Percentiles rank a stretch among this genome's conserved stretches.
Conservation (phyloP, 805 yeast genomes). For the Wickerhamomyces subpelliculosus region DNA sequence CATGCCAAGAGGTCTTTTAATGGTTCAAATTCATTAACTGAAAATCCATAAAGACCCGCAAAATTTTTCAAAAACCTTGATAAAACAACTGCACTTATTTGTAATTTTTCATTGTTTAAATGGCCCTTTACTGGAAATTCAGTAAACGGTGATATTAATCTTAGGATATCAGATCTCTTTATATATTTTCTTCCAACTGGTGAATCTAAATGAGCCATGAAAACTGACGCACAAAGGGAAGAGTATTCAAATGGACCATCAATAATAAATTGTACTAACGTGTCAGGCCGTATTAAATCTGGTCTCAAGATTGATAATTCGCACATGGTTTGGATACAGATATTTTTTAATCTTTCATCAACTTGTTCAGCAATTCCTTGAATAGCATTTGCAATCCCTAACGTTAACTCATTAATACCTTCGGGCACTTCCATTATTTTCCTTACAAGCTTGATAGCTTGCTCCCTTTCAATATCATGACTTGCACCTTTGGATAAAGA, state of each 20-base stretch:
- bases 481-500: constrained; percentile 55
- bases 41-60: constrained; percentile 67
- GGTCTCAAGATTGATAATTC: constrained; percentile 44
- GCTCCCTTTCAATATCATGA: constrained; percentile 58
- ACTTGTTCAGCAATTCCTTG: constrained; percentile 53
- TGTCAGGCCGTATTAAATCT: constrained; percentile 30
- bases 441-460: constrained; percentile 69
- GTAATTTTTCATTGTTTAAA: constrained; percentile 46
- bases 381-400: constrained; percentile 62
- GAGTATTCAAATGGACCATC: constrained; percentile 48
- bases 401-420: constrained; percentile 47
- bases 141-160: constrained; percentile 64
- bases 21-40: constrained; percentile 48
- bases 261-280: constrained; percentile 37
- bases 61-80: constrained; percentile 59
- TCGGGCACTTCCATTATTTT: constrained; percentile 45
- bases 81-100: constrained; percentile 52
- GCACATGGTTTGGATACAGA: constrained; percentile 47
- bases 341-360: constrained; percentile 42
- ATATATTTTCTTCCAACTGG: constrained; percentile 48
- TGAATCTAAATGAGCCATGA: constrained; percentile 50
- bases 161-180: constrained; percentile 53
- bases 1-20: constrained; percentile 54
- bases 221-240: constrained; percentile 35
- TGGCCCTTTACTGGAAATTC: constrained; percentile 46